Conservation (phyloP, 805 yeast genomes). For the Blastobotrys mokoenaii region DNA sequence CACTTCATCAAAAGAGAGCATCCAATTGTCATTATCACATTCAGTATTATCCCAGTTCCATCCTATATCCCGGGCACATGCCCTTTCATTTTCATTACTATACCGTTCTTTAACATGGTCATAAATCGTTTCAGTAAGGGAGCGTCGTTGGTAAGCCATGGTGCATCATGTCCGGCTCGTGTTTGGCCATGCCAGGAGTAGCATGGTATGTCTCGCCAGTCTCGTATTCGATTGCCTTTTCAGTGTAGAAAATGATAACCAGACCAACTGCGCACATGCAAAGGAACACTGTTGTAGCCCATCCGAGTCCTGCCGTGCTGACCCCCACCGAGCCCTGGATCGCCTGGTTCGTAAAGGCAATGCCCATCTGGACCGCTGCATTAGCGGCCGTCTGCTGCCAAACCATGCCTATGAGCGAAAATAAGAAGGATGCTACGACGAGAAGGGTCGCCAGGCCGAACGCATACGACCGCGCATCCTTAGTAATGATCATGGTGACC, state of each 20-base stretch:
- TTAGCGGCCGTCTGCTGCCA: conserved; percentile 18
- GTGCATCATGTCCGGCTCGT: no score
- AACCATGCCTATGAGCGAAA: conserved; percentile 14
- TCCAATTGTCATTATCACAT: no score
- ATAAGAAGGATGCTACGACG: conserved; percentile 8
- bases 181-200: no score
- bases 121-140: no score
- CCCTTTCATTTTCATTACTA: no score
- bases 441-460: conserved; percentile 11
- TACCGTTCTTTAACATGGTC: no score
- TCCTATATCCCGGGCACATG: no score
- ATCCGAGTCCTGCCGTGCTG: conserved; percentile 17
- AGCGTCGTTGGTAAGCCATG: no score
- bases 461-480: conserved; percentile 6
- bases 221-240: conserved; percentile 3
- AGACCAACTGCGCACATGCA: conserved; percentile 9
- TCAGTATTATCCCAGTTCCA: no score
- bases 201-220: neutral
- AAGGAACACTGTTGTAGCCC: conserved; percentile 14
- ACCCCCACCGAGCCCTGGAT: conserved; percentile 11
- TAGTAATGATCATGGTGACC: conserved; percentile 8
- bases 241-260: conserved; percentile 12
- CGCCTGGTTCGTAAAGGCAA: conserved; percentile 8
- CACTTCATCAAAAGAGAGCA: no score
- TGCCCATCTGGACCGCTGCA: conserved; percentile 3